Evolutionary conservation across 2,329 filamentous ascomycete species (phyloP).

Genomic region (Pseudogymnoascus sp.): DNA sequence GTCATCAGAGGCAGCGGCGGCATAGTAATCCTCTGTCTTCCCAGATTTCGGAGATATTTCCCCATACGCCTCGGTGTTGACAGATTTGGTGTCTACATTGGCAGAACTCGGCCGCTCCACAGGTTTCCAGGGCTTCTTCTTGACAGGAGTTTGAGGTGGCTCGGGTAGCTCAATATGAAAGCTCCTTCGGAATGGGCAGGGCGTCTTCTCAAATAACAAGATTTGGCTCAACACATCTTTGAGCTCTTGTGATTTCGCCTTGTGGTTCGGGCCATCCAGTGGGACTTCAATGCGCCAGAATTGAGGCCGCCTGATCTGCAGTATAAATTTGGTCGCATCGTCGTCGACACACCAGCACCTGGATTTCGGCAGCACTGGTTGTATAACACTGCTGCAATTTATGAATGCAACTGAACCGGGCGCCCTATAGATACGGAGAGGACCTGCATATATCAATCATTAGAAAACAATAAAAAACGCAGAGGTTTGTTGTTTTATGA

Average conservation of each 20-base stretch:
- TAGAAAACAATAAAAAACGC: not conserved
- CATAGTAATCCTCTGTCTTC: not conserved
- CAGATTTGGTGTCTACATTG: not conserved
- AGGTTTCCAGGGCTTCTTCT: conserved; percentile 61
- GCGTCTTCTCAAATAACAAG: conserved; percentile 77
- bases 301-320: conserved; percentile 71
- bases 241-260: conserved; percentile 54
- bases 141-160: conserved; percentile 53
- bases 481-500: not conserved
- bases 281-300: conserved; percentile 90
- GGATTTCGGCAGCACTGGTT: conserved; percentile 80
- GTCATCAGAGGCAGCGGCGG: not conserved
- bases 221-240: conserved; percentile 63
- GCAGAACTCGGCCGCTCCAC: conserved; percentile 40
- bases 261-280: conserved; percentile 52
- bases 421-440: conserved; percentile 75
- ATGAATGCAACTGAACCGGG: conserved; percentile 81
- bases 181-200: conserved; percentile 71
- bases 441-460: conserved; percentile 38
- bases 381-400: conserved; percentile 71
- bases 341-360: conserved; percentile 93
- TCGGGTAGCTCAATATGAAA: conserved; percentile 70
- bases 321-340: conserved; percentile 69
- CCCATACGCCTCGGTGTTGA: not conserved
- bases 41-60: not conserved